Evolutionary conservation across 441 rosid species (phyloP).

Genomic region (Kokia cookei): DNA sequence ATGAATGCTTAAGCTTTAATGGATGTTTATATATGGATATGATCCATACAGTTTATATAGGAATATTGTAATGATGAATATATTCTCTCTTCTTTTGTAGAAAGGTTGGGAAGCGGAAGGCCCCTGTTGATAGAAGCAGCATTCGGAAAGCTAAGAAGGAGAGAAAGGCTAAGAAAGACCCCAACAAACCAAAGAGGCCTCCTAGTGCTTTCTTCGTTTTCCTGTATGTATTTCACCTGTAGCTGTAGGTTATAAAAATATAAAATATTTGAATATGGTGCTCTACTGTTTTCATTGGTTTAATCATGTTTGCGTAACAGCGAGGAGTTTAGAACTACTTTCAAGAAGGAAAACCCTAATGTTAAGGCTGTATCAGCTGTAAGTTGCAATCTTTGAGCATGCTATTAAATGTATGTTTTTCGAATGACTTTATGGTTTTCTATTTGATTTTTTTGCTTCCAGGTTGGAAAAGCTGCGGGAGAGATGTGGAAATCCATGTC

Average conservation of each 20-base stretch:
- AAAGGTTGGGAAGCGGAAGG: slow-evolving; percentile 80
- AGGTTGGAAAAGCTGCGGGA: slow-evolving; percentile 83
- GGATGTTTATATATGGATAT: slow-evolving; percentile 5
- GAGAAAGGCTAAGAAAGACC: slow-evolving; percentile 50
- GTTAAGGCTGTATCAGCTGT: slow-evolving; percentile 89
- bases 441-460: slow-evolving; percentile 16
- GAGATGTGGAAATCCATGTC: slow-evolving; percentile 63
- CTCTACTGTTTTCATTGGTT: background rate
- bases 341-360: slow-evolving; percentile 77
- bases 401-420: background rate
- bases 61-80: slow-evolving; percentile 17
- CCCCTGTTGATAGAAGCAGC: slow-evolving; percentile 34
- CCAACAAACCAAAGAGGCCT: slow-evolving; percentile 67
- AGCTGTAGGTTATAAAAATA: background rate
- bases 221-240: slow-evolving; percentile 31
- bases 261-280: background rate
- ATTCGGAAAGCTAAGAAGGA: slow-evolving; percentile 36
- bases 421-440: background rate
- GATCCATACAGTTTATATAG: slow-evolving; percentile 4
- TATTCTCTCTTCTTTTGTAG: slow-evolving; percentile 39
- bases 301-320: slow-evolving; percentile 29
- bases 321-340: slow-evolving; percentile 68
- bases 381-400: slow-evolving; percentile 19
- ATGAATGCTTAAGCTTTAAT: background rate
- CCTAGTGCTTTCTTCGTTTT: slow-evolving; percentile 78